phyloP scores from a whole-genome alignment of 73 alveolate species.

The Symbiodinium natans region DNA sequence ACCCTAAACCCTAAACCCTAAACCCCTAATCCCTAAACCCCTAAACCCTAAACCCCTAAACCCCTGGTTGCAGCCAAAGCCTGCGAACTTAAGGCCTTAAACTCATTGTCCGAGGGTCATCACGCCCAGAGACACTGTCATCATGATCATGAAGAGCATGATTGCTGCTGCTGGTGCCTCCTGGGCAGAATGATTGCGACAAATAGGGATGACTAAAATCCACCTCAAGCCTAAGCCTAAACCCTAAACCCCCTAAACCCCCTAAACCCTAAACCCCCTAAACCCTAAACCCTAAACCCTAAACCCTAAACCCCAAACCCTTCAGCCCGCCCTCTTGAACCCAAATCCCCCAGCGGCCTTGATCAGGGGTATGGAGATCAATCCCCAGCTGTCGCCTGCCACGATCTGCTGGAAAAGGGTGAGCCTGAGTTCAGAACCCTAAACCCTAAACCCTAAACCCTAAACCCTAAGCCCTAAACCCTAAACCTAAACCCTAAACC shows the following conservation, averaged over 20 bases:
- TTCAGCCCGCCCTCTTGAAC: background rate
- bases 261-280: background rate
- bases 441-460: no score
- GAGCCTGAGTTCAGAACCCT: background rate
- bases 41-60: no score
- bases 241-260: background rate
- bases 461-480: no score
- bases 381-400: conserved; percentile 85
- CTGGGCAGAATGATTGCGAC: background rate
- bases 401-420: conserved; percentile 84
- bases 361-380: conserved; percentile 40
- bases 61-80: no score
- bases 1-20: background rate
- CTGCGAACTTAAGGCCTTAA: no score
- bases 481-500: no score
- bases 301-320: background rate
- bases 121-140: conserved; percentile 32
- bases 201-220: no score
- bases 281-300: background rate
- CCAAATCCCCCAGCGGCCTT: background rate
- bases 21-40: background rate
- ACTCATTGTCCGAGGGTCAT: background rate
- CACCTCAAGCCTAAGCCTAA: no score
- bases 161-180: conserved; percentile 28
- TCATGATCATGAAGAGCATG: conserved; percentile 40